phyloP scores from a whole-genome alignment of 495 filamentous ascomycete species.

The Oleoguttula mirabilis region DNA sequence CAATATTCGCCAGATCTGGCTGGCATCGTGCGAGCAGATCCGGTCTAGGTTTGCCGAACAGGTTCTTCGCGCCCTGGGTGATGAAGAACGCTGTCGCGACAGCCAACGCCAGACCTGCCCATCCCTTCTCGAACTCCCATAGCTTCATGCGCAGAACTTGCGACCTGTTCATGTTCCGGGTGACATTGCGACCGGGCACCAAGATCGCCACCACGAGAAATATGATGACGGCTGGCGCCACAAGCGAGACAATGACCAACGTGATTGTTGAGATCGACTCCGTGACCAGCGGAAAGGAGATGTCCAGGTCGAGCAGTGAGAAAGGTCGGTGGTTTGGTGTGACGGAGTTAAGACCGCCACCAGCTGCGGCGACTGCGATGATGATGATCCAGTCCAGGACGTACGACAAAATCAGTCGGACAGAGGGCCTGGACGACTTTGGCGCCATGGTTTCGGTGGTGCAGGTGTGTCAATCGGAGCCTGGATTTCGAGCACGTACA shows the following conservation, averaged over 20 bases:
- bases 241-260: slow-evolving; percentile 38
- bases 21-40: slow-evolving; percentile 52
- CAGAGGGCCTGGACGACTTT: too few species aligned
- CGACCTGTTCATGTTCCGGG: slow-evolving; percentile 23
- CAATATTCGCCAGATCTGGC: slow-evolving; percentile 39
- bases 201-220: slow-evolving; percentile 38
- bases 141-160: slow-evolving; percentile 37
- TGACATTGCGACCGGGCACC: slow-evolving; percentile 35
- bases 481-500: too few species aligned
- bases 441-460: too few species aligned
- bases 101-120: slow-evolving; percentile 49
- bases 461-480: too few species aligned
- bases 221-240: slow-evolving; percentile 44
- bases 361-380: slow-evolving; percentile 27
- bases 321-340: slow-evolving; percentile 30
- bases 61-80: slow-evolving; percentile 50
- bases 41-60: slow-evolving; percentile 53
- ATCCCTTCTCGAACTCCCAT: slow-evolving; percentile 45
- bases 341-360: slow-evolving; percentile 25
- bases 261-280: slow-evolving; percentile 42
- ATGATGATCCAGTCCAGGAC: slow-evolving; percentile 30
- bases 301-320: slow-evolving; percentile 41
- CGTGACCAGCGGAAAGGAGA: slow-evolving; percentile 44
- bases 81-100: slow-evolving; percentile 45
- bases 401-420: slow-evolving; percentile 27